phyloP scores from a whole-genome alignment of 768 basidiomycete genomes.

The Pleurotus citrinopileatus region DNA sequence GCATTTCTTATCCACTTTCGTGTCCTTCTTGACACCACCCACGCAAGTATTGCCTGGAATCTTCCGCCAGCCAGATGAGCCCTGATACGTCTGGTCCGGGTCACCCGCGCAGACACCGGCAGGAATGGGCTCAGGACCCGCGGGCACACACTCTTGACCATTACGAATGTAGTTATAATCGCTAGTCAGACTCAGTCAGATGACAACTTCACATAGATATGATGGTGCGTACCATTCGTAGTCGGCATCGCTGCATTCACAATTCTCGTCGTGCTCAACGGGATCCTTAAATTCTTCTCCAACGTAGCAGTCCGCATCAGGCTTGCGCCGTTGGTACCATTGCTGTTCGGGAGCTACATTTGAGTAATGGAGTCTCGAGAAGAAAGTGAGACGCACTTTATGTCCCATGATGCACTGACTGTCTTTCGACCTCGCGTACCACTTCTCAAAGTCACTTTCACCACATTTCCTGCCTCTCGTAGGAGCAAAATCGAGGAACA shows the following conservation, averaged over 20 bases:
- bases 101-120: constrained; percentile 62
- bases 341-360: constrained; percentile 51
- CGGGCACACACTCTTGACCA: constrained; percentile 73
- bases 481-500: constrained; percentile 82
- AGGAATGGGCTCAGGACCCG: constrained; percentile 86
- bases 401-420: constrained; percentile 92
- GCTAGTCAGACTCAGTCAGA: constrained; percentile 33
- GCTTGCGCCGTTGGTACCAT: constrained; percentile 89
- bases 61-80: constrained; percentile 89
- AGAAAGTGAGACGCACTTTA: constrained; percentile 49
- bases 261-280: constrained; percentile 76
- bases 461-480: constrained; percentile 68
- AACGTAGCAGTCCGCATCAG: constrained; percentile 83
- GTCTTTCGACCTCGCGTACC: constrained; percentile 70
- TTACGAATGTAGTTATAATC: constrained; percentile 88
- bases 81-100: constrained; percentile 63
- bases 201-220: neutral
- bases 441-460: constrained; percentile 74
- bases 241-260: constrained; percentile 82
- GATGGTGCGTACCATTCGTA: constrained; percentile 78
- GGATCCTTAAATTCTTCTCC: constrained; percentile 90
- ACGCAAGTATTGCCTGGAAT: constrained; percentile 91
- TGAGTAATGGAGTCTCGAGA: neutral
- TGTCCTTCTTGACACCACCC: constrained; percentile 70
- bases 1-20: constrained; percentile 69